Conservation (phyloP, 202 grass and related monocot genomes). For the Digitaria exilis region DNA sequence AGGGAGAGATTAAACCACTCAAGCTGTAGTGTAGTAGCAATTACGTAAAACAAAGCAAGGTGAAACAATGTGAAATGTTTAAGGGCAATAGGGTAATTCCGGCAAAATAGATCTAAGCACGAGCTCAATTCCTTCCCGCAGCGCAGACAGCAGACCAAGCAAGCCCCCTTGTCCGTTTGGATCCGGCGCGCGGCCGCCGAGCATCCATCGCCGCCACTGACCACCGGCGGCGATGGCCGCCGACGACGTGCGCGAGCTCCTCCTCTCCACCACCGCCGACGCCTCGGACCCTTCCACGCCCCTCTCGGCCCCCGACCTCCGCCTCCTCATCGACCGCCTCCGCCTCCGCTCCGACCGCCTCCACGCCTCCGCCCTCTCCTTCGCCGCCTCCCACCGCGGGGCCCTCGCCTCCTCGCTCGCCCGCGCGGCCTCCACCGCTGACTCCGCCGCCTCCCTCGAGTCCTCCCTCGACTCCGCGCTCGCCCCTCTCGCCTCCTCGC, state of each 20-base stretch:
- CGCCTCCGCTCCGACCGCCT: constrained; percentile 73
- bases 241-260: constrained; percentile 83
- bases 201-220: too few species aligned
- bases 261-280: constrained; percentile 68
- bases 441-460: constrained; percentile 42
- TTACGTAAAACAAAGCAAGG: too few species aligned
- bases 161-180: neutral
- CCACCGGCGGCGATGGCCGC: constrained; percentile 55
- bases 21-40: too few species aligned
- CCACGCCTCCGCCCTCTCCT: constrained; percentile 70
- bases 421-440: constrained; percentile 48
- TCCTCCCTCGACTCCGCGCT: constrained; percentile 41
- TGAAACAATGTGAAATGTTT: neutral
- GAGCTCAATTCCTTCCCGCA: constrained; percentile 12
- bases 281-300: constrained; percentile 70
- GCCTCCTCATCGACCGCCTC: constrained; percentile 92
- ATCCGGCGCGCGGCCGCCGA: constrained; percentile 22
- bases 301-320: constrained; percentile 91
- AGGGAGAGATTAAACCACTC: too few species aligned
- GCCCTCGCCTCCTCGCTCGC: constrained; percentile 59
- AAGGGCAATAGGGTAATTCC: neutral
- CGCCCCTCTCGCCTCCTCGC: too few species aligned
- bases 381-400: constrained; percentile 62
- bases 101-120: neutral
- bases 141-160: neutral